Percentiles rank a stretch among this genome's conserved stretches.
phyloP scores from a whole-genome alignment of 2,329 filamentous ascomycete genomes.

The Trichophyton rubrum region DNA sequence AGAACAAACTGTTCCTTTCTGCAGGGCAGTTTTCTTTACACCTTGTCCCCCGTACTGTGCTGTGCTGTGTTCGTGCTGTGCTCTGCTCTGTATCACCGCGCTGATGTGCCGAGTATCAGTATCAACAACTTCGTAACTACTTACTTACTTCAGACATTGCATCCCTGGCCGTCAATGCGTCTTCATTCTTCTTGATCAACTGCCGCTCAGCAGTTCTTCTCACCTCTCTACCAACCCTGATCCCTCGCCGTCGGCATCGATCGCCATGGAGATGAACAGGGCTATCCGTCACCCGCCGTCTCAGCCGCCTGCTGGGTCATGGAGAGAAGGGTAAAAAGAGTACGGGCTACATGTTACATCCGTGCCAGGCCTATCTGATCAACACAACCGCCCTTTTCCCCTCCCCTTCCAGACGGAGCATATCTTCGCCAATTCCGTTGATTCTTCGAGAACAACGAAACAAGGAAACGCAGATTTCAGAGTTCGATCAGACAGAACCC shows the following conservation, averaged over 20 bases:
- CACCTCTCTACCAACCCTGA: not conserved
- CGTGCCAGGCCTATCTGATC: not conserved
- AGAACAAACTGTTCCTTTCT: not conserved
- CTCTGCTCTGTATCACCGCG: not conserved
- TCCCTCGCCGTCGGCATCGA: not conserved
- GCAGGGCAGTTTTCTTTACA: not conserved
- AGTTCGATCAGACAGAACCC: too few species aligned
- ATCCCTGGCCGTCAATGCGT: not conserved
- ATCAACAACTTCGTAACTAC: not conserved
- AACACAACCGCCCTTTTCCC: too few species aligned
- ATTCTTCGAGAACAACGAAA: not conserved
- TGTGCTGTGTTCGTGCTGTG: not conserved
- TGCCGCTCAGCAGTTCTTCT: not conserved
- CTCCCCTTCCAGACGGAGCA: not conserved
- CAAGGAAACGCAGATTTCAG: too few species aligned
- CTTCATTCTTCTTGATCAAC: not conserved
- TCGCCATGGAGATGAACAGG: not conserved
- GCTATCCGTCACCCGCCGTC: constrained; percentile 1
- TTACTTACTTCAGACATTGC: too few species aligned
- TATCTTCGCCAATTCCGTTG: not conserved
- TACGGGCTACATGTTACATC: not conserved
- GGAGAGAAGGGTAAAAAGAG: too few species aligned
- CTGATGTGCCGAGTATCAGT: not conserved
- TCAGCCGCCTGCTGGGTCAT: not conserved
- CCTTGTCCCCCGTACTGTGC: not conserved